Percentiles rank a stretch among this genome's conserved stretches.
Evolutionary conservation across 257 asterid species (phyloP).

Genomic region (Fraxinus americana): DNA sequence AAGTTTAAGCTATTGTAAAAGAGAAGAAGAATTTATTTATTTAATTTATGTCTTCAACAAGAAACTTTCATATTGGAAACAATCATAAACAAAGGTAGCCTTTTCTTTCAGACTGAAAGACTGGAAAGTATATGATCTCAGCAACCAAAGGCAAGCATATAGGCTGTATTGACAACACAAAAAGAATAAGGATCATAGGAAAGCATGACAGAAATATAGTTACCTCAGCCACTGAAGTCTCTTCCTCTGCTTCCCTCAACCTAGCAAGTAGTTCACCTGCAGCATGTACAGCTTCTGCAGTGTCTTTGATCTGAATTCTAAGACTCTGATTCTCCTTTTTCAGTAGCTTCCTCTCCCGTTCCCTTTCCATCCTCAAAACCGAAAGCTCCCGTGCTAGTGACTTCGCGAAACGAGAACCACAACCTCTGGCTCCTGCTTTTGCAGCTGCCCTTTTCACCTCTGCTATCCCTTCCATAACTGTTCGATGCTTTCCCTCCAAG

Average conservation of each 20-base stretch:
- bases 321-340: constrained; percentile 76
- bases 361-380: constrained; percentile 78
- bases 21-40: not conserved
- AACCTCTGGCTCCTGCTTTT: constrained; percentile 87
- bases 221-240: constrained; percentile 86
- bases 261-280: constrained; percentile 94
- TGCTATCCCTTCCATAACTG: constrained; percentile 75
- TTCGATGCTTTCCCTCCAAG: constrained; percentile 56
- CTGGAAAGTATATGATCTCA: too few species aligned
- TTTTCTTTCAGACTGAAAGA: not conserved
- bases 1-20: not conserved
- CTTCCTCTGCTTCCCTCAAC: constrained; percentile 88
- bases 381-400: constrained; percentile 89
- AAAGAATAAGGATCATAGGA: not conserved
- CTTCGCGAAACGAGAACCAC: constrained; percentile 76
- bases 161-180: not conserved
- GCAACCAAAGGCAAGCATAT: too few species aligned
- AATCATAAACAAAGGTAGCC: not conserved
- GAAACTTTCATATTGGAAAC: not conserved
- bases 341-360: constrained; percentile 70
- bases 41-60: not conserved
- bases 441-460: constrained; percentile 87
- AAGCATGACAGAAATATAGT: not conserved
- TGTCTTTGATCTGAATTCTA: constrained; percentile 80
- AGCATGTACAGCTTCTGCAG: constrained; percentile 98